Conservation (phyloP, 2,329 filamentous ascomycete genomes). For the Colletotrichum ledebouriae region DNA sequence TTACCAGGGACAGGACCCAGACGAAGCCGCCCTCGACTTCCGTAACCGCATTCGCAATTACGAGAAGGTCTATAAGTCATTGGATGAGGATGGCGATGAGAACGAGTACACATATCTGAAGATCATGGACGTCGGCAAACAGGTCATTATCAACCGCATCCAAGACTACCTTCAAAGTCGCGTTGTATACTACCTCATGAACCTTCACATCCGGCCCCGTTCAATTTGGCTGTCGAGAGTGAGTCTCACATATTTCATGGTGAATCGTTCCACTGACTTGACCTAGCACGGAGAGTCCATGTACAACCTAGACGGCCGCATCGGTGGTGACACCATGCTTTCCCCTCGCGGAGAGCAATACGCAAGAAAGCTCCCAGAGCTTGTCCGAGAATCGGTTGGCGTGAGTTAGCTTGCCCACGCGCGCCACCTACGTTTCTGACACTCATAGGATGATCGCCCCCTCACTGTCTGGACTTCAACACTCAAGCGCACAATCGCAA, state of each 20-base stretch:
- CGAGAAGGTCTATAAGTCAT: conserved; percentile 95
- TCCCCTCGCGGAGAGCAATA: conserved; percentile 91
- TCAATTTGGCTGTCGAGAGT: conserved; percentile 97
- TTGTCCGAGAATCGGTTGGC: conserved; percentile 88
- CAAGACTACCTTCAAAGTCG: conserved; percentile 96
- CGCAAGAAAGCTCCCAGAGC: conserved; percentile 83
- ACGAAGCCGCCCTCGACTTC: conserved; percentile 91
- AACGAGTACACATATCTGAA: conserved; percentile 93
- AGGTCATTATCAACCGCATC: conserved; percentile 98
- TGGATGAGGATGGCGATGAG: conserved; percentile 85
- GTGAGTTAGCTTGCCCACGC: conserved; percentile 63
- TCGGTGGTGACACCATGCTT: conserved; percentile 91
- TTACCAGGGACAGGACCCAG: conserved; percentile 93
- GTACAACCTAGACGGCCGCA: conserved; percentile 91
- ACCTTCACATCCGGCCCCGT: conserved; percentile 94
- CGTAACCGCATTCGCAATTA: conserved; percentile 95
- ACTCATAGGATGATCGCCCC: conserved; percentile 68
- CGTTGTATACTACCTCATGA: conserved; percentile 98
- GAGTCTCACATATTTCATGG: conserved; percentile 53
- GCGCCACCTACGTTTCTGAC: conserved; percentile 11
- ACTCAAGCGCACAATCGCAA: conserved; percentile 88
- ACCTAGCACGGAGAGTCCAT: conserved; percentile 90
- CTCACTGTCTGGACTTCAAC: conserved; percentile 75
- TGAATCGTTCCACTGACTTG: not conserved
- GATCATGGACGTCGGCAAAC: conserved; percentile 94